Percentiles rank a stretch among this genome's conserved stretches.
phyloP scores from a whole-genome alignment of 345 rosid species.

The Lepidium didymum region DNA sequence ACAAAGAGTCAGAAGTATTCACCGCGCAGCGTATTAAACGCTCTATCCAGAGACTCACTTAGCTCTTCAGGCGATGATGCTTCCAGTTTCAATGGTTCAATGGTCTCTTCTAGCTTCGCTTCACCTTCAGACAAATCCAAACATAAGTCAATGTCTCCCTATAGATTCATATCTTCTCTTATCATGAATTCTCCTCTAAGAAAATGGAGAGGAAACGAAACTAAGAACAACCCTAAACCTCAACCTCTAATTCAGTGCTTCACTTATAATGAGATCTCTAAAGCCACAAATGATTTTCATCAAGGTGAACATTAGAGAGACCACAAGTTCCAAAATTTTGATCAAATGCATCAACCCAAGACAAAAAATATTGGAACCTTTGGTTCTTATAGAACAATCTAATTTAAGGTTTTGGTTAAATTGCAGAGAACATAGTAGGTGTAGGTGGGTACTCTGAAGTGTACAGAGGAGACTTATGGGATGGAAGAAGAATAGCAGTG shows the following conservation, averaged over 20 bases:
- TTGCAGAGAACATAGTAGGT: slow-evolving; percentile 64
- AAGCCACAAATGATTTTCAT: slow-evolving; percentile 63
- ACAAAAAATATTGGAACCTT: not conserved
- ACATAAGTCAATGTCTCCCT: slow-evolving; percentile 37
- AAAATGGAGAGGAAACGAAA: slow-evolving; percentile 33
- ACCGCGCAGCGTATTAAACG: slow-evolving; percentile 51
- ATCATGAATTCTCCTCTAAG: slow-evolving; percentile 47
- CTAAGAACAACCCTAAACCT: slow-evolving; percentile 30
- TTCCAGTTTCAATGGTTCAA: slow-evolving; percentile 43
- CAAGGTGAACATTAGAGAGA: slow-evolving; percentile 35
- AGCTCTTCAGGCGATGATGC: slow-evolving; percentile 53
- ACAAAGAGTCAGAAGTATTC: slow-evolving; percentile 33
- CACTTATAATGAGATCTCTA: slow-evolving; percentile 62
- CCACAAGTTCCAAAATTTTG: not conserved
- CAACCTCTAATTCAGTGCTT: slow-evolving; percentile 61
- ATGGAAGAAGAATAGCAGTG: slow-evolving; percentile 71
- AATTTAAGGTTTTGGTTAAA: not conserved
- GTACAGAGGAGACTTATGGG: slow-evolving; percentile 72
- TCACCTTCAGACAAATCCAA: slow-evolving; percentile 26
- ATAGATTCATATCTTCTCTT: slow-evolving; percentile 45
- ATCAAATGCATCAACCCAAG: not conserved
- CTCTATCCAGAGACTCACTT: slow-evolving; percentile 42
- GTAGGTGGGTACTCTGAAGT: slow-evolving; percentile 91
- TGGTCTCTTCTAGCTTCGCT: slow-evolving; percentile 37
- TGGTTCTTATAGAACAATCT: not conserved